phyloP scores from a whole-genome alignment of 139 green algal species.

The Haematococcus sp. region DNA sequence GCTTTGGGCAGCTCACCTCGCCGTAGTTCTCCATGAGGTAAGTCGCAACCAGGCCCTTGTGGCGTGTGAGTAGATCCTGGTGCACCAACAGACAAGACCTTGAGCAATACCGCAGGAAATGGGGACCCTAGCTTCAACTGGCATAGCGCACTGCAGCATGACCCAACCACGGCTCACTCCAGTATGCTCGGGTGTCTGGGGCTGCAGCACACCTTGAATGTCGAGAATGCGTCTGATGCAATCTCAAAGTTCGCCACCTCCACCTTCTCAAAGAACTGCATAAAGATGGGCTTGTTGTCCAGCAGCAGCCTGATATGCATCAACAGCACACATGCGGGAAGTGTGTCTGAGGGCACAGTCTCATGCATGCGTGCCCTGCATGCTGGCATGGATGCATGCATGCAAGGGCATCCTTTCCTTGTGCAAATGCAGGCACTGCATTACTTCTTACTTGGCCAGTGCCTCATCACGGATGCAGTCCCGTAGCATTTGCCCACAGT shows the following conservation, averaged over 20 bases:
- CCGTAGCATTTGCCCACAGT: constrained; percentile 81
- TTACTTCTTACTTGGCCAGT: constrained; percentile 41
- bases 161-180: too few species aligned
- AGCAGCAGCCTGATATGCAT: constrained; percentile 50
- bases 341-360: neutral
- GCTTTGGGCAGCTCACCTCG: too few species aligned
- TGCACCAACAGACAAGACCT: too few species aligned
- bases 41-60: constrained; percentile 74
- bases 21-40: constrained; percentile 63
- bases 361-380: neutral
- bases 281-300: constrained; percentile 44
- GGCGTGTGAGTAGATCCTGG: constrained; percentile 83
- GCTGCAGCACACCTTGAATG: constrained; percentile 84
- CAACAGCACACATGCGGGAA: neutral
- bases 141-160: too few species aligned
- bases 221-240: constrained; percentile 86
- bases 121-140: too few species aligned
- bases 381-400: neutral
- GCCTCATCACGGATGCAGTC: constrained; percentile 78
- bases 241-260: constrained; percentile 91
- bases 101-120: too few species aligned
- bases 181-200: too few species aligned
- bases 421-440: neutral
- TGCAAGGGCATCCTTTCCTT: neutral
- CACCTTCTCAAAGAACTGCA: constrained; percentile 78